These are phyloP conservation scores for Chaetomium tenue DNA, from an alignment of 495 filamentous ascomycete species.

Conservation along the genomic window DNA sequence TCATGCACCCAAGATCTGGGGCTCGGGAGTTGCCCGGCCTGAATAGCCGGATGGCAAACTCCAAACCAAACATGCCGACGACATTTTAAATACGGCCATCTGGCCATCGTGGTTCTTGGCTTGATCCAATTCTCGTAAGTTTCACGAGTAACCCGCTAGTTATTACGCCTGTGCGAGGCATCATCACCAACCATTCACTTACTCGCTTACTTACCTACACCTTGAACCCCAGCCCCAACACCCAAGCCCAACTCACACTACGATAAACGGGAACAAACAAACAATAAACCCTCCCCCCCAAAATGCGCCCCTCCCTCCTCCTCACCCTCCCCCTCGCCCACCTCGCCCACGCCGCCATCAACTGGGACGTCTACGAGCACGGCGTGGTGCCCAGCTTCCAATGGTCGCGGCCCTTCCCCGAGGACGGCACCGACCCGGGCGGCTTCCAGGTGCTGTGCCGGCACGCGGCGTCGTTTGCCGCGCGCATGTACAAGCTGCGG, in stretches of 20 bases:
- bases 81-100: constrained; percentile 2
- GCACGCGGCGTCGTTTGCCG: constrained; percentile 28
- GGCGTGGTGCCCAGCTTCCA: constrained; percentile 36
- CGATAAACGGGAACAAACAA: not conserved
- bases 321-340: constrained; percentile 12
- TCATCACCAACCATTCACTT: too few species aligned
- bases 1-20: constrained; percentile 3
- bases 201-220: too few species aligned
- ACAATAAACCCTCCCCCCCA: not conserved
- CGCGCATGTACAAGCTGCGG: constrained; percentile 34
- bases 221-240: not conserved
- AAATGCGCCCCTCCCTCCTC: constrained; percentile 17
- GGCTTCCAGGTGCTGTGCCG: constrained; percentile 36
- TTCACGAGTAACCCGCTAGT: not conserved
- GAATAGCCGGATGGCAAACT: constrained; percentile 6
- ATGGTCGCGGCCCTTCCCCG: constrained; percentile 37
- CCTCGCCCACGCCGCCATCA: constrained; percentile 23
- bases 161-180: not conserved
- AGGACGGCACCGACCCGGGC: constrained; percentile 33
- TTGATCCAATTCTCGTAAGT: not conserved
- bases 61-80: constrained; percentile 8
- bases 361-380: constrained; percentile 38
- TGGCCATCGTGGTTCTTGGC: not conserved
- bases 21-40: constrained; percentile 13
- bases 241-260: not conserved